phyloP scores from a whole-genome alignment of 2,329 filamentous ascomycete species.

The Fusarium phyllophilum region DNA sequence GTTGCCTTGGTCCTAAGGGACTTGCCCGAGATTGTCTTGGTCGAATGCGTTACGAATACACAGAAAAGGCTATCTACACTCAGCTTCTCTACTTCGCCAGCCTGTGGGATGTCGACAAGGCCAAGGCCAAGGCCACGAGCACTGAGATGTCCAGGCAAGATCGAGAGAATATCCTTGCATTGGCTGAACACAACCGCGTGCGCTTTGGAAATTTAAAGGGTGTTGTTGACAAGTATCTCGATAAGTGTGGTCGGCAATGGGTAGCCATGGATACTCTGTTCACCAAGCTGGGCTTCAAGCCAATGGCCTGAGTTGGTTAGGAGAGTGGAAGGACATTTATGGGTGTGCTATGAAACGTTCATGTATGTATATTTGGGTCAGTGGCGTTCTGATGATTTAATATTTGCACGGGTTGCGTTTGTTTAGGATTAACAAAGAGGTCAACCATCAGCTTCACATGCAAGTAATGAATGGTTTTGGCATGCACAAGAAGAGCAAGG shows the following conservation, averaged over 20 bases:
- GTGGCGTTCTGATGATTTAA: slow-evolving; percentile 23
- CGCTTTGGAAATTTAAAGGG: slow-evolving; percentile 80
- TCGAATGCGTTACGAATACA: slow-evolving; percentile 87
- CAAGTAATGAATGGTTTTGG: slow-evolving; percentile 1
- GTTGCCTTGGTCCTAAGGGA: slow-evolving; percentile 88
- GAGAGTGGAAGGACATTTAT: background rate
- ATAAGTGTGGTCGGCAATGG: slow-evolving; percentile 91
- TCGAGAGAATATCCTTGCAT: slow-evolving; percentile 72
- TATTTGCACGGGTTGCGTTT: background rate
- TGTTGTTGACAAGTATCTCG: slow-evolving; percentile 84
- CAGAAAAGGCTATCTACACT: slow-evolving; percentile 92
- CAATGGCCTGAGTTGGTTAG: slow-evolving; percentile 32
- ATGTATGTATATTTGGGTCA: slow-evolving; percentile 13
- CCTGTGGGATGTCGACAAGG: slow-evolving; percentile 91
- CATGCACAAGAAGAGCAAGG: slow-evolving; percentile 8
- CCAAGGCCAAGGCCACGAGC: slow-evolving; percentile 63
- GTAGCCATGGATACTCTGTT: slow-evolving; percentile 94
- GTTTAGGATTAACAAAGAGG: slow-evolving; percentile 1
- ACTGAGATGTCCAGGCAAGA: slow-evolving; percentile 61
- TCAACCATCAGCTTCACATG: background rate
- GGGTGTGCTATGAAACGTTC: background rate
- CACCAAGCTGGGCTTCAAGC: slow-evolving; percentile 69
- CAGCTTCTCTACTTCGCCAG: slow-evolving; percentile 88
- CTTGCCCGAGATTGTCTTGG: slow-evolving; percentile 86
- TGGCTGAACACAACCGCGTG: slow-evolving; percentile 84